A percentile compares a stretch with the other conserved stretches of the same genome.
Evolutionary conservation across 2,329 filamentous ascomycete species (phyloP).

Genomic region (Nigrospora sphaerica): DNA sequence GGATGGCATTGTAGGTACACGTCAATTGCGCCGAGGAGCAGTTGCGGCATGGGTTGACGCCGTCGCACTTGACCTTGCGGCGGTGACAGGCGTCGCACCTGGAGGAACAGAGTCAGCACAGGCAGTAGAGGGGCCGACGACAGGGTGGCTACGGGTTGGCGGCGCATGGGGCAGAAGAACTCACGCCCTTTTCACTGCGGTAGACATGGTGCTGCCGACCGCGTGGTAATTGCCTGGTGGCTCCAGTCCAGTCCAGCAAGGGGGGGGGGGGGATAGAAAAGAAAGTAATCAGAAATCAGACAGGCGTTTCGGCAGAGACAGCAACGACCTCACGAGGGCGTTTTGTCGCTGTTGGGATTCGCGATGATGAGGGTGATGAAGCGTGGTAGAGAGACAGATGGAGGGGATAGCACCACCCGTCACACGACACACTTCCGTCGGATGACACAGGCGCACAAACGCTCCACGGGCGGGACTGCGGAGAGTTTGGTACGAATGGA

Average conservation of each 20-base stretch:
- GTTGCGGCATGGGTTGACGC: conserved; percentile 63
- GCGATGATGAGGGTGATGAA: not conserved
- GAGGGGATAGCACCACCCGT: too few relatives aligned
- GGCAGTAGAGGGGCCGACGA: not conserved
- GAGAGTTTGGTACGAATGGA: conserved; percentile 8
- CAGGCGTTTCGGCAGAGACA: too few relatives aligned
- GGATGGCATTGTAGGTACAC: conserved; percentile 69
- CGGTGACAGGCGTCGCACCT: conserved; percentile 70
- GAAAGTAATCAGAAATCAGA: too few relatives aligned
- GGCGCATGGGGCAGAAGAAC: not conserved
- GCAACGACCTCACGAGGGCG: too few relatives aligned
- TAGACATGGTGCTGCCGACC: conserved; percentile 19
- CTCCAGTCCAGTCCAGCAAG: too few relatives aligned
- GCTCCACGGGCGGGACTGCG: conserved; percentile 8
- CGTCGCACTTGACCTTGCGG: conserved; percentile 69
- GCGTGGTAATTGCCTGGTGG: not conserved
- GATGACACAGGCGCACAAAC: conserved; percentile 3
- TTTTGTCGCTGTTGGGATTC: not conserved
- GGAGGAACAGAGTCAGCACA: conserved; percentile 8
- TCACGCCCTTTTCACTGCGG: conserved; percentile 27
- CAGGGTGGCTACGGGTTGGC: too few relatives aligned
- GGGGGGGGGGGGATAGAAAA: too few relatives aligned
- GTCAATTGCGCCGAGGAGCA: conserved; percentile 59
- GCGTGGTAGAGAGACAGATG: not conserved
- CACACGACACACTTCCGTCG: not conserved